phyloP scores from a whole-genome alignment of 2,329 filamentous ascomycete genomes.

The Hypoxylon sp. region DNA sequence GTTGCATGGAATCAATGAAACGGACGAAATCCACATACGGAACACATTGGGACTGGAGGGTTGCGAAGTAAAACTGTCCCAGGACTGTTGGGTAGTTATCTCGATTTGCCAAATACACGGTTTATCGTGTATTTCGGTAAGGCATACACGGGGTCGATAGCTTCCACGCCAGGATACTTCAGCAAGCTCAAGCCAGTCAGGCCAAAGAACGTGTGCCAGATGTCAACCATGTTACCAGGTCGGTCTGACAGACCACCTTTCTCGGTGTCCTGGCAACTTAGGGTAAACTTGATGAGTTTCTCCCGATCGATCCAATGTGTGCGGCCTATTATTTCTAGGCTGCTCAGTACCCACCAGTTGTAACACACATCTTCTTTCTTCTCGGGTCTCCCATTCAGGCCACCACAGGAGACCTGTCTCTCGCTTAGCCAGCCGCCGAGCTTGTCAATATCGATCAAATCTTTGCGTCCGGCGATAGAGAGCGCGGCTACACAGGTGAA shows the following conservation, averaged over 20 bases:
- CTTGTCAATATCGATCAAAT: slow-evolving; percentile 85
- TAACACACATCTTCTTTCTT: slow-evolving; percentile 98
- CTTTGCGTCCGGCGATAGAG: slow-evolving; percentile 84
- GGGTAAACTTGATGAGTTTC: slow-evolving; percentile 84
- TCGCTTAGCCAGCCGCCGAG: slow-evolving; percentile 94
- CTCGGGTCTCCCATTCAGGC: slow-evolving; percentile 93
- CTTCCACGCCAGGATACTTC: slow-evolving; percentile 80
- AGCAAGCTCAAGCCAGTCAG: slow-evolving; percentile 89
- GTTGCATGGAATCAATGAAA: neutral
- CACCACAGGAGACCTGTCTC: slow-evolving; percentile 87
- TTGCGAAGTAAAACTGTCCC: neutral
- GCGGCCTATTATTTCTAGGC: slow-evolving; percentile 87
- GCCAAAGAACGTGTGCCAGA: slow-evolving; percentile 95
- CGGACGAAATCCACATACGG: neutral
- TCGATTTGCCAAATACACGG: slow-evolving; percentile 66
- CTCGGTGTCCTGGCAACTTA: slow-evolving; percentile 89
- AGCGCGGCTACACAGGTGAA: slow-evolving; percentile 94
- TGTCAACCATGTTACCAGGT: slow-evolving; percentile 95
- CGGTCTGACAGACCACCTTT: slow-evolving; percentile 89
- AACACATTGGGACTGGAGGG: neutral
- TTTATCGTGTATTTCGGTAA: slow-evolving; percentile 78
- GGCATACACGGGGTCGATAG: slow-evolving; percentile 90
- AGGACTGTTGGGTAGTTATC: slow-evolving; percentile 39
- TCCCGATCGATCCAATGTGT: slow-evolving; percentile 93
- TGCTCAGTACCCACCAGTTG: slow-evolving; percentile 98